These are phyloP conservation scores for Coemansia sp. DNA, from an alignment of 192 early-diverging fungal species.

Conservation along the genomic window DNA sequence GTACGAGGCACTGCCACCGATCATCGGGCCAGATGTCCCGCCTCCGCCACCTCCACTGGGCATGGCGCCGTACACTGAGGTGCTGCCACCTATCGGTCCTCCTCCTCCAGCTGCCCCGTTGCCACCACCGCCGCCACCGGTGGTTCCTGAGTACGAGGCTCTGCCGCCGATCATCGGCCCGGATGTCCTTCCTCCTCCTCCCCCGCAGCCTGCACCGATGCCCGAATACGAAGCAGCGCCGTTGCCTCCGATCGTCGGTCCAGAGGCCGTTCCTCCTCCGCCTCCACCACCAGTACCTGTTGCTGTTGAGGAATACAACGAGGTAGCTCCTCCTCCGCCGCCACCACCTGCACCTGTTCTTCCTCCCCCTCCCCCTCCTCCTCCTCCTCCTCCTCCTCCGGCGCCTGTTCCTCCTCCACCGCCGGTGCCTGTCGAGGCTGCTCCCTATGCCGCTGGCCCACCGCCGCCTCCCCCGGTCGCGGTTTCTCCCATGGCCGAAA, in stretches of 20 bases:
- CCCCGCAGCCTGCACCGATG: neutral
- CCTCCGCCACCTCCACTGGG: neutral
- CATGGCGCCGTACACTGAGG: constrained; percentile 21
- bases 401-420: constrained; percentile 7
- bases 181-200: neutral
- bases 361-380: neutral
- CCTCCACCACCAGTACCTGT: constrained; percentile 22
- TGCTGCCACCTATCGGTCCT: neutral
- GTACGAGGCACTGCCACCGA: constrained; percentile 14
- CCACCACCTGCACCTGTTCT: neutral
- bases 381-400: constrained; percentile 3
- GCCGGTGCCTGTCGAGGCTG: constrained; percentile 11
- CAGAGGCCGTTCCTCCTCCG: constrained; percentile 2
- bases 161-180: constrained; percentile 13
- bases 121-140: constrained; percentile 9
- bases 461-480: constrained; percentile 4
- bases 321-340: constrained; percentile 1
- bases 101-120: neutral
- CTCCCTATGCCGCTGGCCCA: constrained; percentile 19
- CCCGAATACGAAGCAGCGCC: constrained; percentile 2
- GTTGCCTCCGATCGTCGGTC: constrained; percentile 20
- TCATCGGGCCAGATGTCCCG: constrained; percentile 8
- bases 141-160: constrained; percentile 6
- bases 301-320: constrained; percentile 12
- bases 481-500: neutral